These are phyloP conservation scores for Gloeostereum incarnatum DNA, from an alignment of 768 basidiomycete species.

Conservation along the genomic window DNA sequence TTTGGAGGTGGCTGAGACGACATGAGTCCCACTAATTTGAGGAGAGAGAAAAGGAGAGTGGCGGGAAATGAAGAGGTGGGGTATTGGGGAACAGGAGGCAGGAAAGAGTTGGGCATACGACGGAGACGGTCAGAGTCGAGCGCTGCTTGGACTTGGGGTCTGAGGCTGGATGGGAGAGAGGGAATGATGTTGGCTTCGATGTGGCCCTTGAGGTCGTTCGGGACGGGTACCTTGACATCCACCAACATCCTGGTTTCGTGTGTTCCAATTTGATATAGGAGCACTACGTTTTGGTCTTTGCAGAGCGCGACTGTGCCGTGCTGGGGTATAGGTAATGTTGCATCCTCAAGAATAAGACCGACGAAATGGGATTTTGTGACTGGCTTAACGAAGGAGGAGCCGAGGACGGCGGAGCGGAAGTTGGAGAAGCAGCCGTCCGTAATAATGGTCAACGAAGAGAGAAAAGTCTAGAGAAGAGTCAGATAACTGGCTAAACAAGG, in stretches of 20 bases:
- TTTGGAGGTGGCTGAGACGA: background rate
- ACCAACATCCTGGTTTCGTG: constrained; percentile 91
- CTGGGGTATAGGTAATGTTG: constrained; percentile 58
- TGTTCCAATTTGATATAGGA: constrained; percentile 86
- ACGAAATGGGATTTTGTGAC: constrained; percentile 71
- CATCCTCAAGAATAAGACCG: constrained; percentile 77
- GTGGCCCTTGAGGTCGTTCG: constrained; percentile 73
- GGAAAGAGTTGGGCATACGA: constrained; percentile 93
- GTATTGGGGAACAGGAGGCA: constrained; percentile 76
- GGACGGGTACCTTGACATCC: constrained; percentile 79
- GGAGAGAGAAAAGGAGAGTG: too few species aligned
- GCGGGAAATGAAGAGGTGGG: too few species aligned
- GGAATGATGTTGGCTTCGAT: constrained; percentile 69
- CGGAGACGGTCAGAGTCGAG: constrained; percentile 76
- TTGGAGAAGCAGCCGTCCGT: constrained; percentile 96
- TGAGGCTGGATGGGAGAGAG: constrained; percentile 69
- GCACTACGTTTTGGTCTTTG: constrained; percentile 75
- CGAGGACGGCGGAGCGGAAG: constrained; percentile 69
- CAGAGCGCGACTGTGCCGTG: constrained; percentile 83
- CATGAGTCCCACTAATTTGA: too few species aligned
- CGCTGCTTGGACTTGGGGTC: constrained; percentile 52
- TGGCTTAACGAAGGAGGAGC: constrained; percentile 34
- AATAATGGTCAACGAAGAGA: constrained; percentile 74
- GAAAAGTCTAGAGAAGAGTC: too few species aligned
- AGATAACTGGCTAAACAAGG: too few species aligned